phyloP scores from a whole-genome alignment of 148 eudicot genomes.

The Cornus florida region DNA sequence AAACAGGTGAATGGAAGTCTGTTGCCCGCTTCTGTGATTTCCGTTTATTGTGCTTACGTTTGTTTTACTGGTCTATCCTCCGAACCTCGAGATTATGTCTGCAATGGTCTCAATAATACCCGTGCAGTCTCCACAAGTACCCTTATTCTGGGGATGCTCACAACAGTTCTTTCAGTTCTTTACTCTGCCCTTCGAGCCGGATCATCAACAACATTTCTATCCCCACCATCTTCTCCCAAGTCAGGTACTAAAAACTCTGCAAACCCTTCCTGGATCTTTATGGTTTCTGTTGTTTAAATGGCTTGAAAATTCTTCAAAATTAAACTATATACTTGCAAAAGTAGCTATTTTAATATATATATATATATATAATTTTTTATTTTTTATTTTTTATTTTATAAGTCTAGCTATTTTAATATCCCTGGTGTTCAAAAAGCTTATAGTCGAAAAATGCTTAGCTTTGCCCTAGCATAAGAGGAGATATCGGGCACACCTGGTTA shows the following conservation, averaged over 20 bases:
- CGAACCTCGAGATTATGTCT: conserved; percentile 83
- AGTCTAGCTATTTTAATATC: neutral
- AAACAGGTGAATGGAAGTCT: conserved; percentile 97
- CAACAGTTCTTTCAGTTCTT: conserved; percentile 87
- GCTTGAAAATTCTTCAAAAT: neutral
- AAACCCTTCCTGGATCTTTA: neutral
- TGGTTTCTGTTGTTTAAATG: neutral
- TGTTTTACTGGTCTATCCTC: conserved; percentile 89
- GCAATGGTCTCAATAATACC: conserved; percentile 80
- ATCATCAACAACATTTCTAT: conserved; percentile 84
- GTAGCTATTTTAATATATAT: neutral
- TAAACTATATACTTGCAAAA: neutral
- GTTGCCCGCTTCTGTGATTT: conserved; percentile 92
- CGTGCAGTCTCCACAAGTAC: conserved; percentile 68
- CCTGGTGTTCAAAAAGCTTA: neutral
- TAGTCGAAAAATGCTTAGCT: no score
- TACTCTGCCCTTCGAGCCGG: conserved; percentile 99
- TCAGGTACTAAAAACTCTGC: conserved; percentile 39
- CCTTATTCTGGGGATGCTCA: conserved; percentile 91
- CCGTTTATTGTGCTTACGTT: conserved; percentile 91
- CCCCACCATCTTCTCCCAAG: conserved; percentile 98
- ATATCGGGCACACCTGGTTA: no score
- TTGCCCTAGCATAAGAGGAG: no score
- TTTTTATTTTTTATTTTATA: no score
- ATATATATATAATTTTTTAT: no score